Percentiles rank a stretch among this genome's conserved stretches.
These are phyloP conservation scores for Penicillium cinerascens DNA, from an alignment of 495 filamentous ascomycete genomes.

Conservation along the genomic window DNA sequence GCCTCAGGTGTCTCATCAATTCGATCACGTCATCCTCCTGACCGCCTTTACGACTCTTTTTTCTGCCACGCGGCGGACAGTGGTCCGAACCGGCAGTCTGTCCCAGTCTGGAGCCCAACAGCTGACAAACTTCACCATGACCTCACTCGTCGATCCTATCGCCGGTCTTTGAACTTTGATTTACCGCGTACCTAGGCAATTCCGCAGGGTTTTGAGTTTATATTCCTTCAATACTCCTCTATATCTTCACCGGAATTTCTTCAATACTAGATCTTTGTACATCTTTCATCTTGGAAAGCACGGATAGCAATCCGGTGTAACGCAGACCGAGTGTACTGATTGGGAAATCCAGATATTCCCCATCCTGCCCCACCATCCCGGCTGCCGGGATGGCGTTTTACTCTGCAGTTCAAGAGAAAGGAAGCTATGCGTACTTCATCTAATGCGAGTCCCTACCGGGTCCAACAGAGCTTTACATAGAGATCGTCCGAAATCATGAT, in stretches of 20 bases:
- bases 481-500: neutral
- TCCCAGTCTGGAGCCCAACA: conserved; percentile 11
- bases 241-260: neutral
- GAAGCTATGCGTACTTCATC: conserved; percentile 3
- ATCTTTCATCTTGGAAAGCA: neutral
- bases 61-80: conserved; percentile 33
- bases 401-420: neutral
- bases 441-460: conserved; percentile 3
- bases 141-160: conserved; percentile 6
- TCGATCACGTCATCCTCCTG: conserved; percentile 8
- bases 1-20: neutral
- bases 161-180: conserved; percentile 4
- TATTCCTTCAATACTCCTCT: neutral
- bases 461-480: neutral
- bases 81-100: conserved; percentile 29
- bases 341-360: conserved; percentile 29
- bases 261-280: neutral
- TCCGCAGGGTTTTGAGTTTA: neutral
- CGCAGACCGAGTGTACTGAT: conserved; percentile 35
- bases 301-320: conserved; percentile 15
- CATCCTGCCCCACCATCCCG: conserved; percentile 25
- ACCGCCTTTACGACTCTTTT: conserved; percentile 22
- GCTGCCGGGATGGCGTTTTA: conserved; percentile 5
- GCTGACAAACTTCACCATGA: conserved; percentile 28
- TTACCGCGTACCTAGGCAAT: neutral